Base-by-base conservation (phyloP, 106 monocot species). In the Dendrobium nobile region DNA sequence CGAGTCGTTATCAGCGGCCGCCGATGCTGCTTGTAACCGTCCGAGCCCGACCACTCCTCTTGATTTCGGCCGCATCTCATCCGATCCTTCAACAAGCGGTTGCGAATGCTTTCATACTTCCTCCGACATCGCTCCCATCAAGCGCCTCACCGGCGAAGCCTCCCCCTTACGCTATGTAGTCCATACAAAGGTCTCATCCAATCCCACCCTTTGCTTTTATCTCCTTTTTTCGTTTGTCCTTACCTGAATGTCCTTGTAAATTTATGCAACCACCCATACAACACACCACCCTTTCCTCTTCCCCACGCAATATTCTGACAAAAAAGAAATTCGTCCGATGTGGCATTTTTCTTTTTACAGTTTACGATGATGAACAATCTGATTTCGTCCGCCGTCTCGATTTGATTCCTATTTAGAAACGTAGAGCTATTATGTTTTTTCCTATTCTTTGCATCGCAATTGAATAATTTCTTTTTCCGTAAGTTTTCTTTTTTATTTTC, bases 21-120 rank as follows among this genome's bases (percentile, higher is more conserved):
- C 73, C 2, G 75, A 20, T 1, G 75, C 45, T 41, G 22, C 44
- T n/a, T 42, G 75, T 4, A 33, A 41, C 75, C 75, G 45, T 13
- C 45, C 75, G 17, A 75, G 75, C 45, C 75, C 75, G n/a, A 20
- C 75, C 20, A 75, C 75, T 45, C 75, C 75, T 33, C 44, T 75
- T 45, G 75, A 75, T 75, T 75, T 44, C 20, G 44, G 1, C 5
- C 22, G 20, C 2, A 22, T 41, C 17, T 28, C 75, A 7, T 75
- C 44, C 75, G 44, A 20, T 22, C 44, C 75, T 17, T 75, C 75
- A 6, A 75, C 75, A 18, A 75, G 75, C 37, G 75, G 75, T 17
- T 45, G 75, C 75, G 75, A 75, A 44, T 7, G 45, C 17, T 42
- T 33, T 4, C 75, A 28, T 8, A 20, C 44, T 33, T 75, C 17